These are phyloP conservation scores for Malania oleifera DNA, from an alignment of 164 flowering plant species.

Conservation along the genomic window DNA sequence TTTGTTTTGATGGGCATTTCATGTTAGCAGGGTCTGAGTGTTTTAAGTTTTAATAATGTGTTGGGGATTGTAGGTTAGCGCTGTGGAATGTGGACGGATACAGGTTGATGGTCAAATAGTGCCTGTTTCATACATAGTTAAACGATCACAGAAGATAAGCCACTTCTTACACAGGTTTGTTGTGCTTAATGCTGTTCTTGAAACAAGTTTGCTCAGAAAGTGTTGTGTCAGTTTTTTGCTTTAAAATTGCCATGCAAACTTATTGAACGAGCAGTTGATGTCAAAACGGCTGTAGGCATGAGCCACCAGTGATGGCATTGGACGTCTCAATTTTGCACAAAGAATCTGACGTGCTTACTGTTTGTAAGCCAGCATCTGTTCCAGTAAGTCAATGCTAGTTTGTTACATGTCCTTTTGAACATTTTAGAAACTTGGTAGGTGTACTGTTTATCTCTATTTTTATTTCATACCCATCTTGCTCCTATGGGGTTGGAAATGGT, in stretches of 20 bases:
- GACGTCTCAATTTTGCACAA: conserved; percentile 55
- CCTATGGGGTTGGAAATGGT: too few relatives aligned
- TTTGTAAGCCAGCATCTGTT: conserved; percentile 88
- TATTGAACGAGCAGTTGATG: conserved; percentile 18
- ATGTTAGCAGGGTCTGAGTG: too few relatives aligned
- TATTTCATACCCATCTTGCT: too few relatives aligned
- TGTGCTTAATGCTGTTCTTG: not conserved
- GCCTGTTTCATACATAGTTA: conserved; percentile 61
- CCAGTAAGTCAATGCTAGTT: conserved; percentile 78
- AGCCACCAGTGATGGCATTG: conserved; percentile 85
- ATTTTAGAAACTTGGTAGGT: too few relatives aligned
- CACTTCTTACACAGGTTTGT: conserved; percentile 87
- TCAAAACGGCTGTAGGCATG: conserved; percentile 65
- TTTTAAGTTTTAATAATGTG: not conserved
- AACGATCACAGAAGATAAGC: conserved; percentile 75
- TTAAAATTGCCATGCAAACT: not conserved
- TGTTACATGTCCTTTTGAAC: too few relatives aligned
- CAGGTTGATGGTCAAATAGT: conserved; percentile 84
- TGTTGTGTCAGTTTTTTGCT: not conserved
- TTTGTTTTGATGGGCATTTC: too few relatives aligned
- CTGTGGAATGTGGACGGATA: conserved; percentile 81
- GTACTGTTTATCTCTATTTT: too few relatives aligned
- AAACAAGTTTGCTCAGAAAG: too few relatives aligned
- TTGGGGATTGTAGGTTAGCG: conserved; percentile 45
- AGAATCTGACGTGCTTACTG: conserved; percentile 68